Base-by-base conservation (phyloP, 768 basidiomycete genomes). In the Psilocybe tampanensis region DNA sequence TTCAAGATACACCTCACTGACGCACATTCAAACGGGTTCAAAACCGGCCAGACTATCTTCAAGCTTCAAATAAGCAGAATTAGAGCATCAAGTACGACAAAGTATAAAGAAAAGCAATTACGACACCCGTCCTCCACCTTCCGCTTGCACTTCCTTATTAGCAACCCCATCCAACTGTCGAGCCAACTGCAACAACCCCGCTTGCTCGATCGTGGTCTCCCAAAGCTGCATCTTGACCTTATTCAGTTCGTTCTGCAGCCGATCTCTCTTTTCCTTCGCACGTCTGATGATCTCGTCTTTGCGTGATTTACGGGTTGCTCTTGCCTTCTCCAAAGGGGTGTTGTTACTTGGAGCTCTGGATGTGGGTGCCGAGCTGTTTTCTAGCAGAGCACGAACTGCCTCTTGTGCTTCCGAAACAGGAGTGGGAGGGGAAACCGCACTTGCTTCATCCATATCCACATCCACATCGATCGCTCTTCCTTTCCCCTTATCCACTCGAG, bases 161-260 rank as follows among this genome's bases (percentile, higher is more conserved):
- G 5, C 29, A 29, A 29, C 29, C 29, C 36, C 36, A 13, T 39
- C 36, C 12, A 39, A 13, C 36, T 39, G 36, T 5, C 56, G 82
- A 60, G 64, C 62, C 43, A 87, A 66, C 59, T 83, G 77, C 34
- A 76, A 66, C 56, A 89, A 71, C 50, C 80, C 84, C n/a, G 85
- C 87, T 64, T 85, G 81, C 70, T 90, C 89, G 49, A 90, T 78
- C 39, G 83, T 85, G 49, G 80, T 79, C 72, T 90, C 88, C 90
- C 90, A 91, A 55, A 91, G 69, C 64, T 87, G 84, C 24, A 82
- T 76, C 65, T 86, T 87, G 21, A 85, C 81, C 52, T 72, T 74
- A 47, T 85, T 79, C 44, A 92, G 71, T 70, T 88, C 85, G 9
- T 70, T 71, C 54, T 72, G 71, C 34, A 92, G 61, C 61, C 82